Percentiles rank a stretch among this genome's conserved stretches.
phyloP scores from a whole-genome alignment of 2,329 filamentous ascomycete species.

The Botryotinia globosa region DNA sequence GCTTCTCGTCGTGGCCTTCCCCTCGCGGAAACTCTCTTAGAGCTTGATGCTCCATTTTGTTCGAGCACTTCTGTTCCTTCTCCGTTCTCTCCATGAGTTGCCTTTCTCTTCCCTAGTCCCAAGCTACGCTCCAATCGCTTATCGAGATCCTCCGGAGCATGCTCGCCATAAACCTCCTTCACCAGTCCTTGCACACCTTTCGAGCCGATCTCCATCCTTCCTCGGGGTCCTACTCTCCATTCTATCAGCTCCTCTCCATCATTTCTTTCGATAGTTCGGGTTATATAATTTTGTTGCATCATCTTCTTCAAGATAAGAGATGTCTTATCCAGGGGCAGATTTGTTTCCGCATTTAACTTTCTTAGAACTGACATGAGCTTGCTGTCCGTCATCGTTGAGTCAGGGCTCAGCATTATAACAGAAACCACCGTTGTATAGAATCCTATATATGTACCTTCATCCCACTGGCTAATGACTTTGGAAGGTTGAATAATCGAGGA shows the following conservation, averaged over 20 bases:
- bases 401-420: conserved; percentile 66
- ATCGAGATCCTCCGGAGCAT: conserved; percentile 52
- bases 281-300: conserved; percentile 78
- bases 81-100: conserved; percentile 23
- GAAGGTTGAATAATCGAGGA: conserved; percentile 67
- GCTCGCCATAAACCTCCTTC: conserved; percentile 54
- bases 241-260: conserved; percentile 74
- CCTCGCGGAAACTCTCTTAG: not conserved
- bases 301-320: conserved; percentile 72
- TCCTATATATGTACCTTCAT: conserved; percentile 77
- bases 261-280: conserved; percentile 66
- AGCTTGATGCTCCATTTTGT: conserved; percentile 22
- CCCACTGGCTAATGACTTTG: conserved; percentile 58
- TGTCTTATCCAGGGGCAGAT: conserved; percentile 70
- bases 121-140: conserved; percentile 61
- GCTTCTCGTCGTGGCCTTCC: conserved; percentile 2
- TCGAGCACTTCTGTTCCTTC: conserved; percentile 29
- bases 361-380: conserved; percentile 75
- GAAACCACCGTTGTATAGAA: conserved; percentile 79
- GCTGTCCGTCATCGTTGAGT: conserved; percentile 70
- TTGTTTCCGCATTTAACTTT: conserved; percentile 71
- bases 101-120: conserved; percentile 44
- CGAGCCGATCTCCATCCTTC: conserved; percentile 80
- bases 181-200: conserved; percentile 71
- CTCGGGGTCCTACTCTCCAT: conserved; percentile 81